phyloP scores from a whole-genome alignment of 495 filamentous ascomycete genomes.

The Usnea hakonensis region DNA sequence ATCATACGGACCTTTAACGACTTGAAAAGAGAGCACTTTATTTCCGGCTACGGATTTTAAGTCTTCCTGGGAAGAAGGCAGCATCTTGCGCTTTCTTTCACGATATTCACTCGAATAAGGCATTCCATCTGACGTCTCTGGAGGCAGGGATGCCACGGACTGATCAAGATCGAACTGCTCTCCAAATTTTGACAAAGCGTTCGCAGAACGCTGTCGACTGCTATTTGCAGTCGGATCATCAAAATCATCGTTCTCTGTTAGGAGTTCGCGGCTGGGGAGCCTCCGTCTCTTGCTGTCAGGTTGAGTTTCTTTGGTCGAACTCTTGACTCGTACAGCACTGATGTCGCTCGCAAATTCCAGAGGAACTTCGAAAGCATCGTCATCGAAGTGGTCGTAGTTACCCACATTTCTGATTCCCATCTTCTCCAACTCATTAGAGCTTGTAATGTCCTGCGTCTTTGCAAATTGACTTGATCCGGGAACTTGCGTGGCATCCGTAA shows the following conservation, averaged over 20 bases:
- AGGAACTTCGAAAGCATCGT: conserved; percentile 29
- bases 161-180: neutral
- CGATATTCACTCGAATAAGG: neutral
- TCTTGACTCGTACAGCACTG: conserved; percentile 9
- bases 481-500: neutral
- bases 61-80: conserved; percentile 14
- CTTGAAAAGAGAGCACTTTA: conserved; percentile 54
- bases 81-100: neutral
- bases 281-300: conserved; percentile 29
- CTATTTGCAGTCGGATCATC: conserved; percentile 13
- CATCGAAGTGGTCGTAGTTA: conserved; percentile 15
- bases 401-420: conserved; percentile 24
- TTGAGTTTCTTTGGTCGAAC: conserved; percentile 9
- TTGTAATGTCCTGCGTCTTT: conserved; percentile 10
- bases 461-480: neutral
- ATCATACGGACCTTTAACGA: conserved; percentile 73
- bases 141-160: neutral
- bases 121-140: neutral
- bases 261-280: conserved; percentile 17
- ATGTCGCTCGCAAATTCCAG: conserved; percentile 22
- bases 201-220: neutral
- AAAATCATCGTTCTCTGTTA: neutral
- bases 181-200: neutral
- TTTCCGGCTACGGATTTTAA: conserved; percentile 18
- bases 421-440: conserved; percentile 18